These are phyloP conservation scores for Yamadazyma insecticola DNA, from an alignment of 805 yeast species.

Conservation along the genomic window DNA sequence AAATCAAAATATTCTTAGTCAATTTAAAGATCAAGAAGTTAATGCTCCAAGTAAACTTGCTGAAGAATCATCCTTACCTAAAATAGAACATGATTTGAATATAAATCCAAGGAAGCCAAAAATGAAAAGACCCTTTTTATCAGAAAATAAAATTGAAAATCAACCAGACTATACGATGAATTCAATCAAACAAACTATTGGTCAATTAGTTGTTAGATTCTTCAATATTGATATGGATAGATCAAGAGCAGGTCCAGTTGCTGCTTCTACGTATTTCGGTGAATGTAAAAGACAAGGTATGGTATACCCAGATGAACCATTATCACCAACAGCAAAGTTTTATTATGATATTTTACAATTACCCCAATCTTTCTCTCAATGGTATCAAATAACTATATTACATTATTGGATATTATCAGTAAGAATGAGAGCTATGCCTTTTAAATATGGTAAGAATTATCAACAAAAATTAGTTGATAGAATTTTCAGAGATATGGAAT, in stretches of 20 bases:
- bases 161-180: constrained; percentile 35
- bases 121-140: constrained; percentile 34
- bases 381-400: constrained; percentile 88
- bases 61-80: constrained; percentile 36
- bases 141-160: constrained; percentile 33
- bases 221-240: constrained; percentile 87
- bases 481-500: constrained; percentile 84
- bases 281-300: constrained; percentile 84
- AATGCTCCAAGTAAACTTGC: constrained; percentile 33
- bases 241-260: constrained; percentile 89
- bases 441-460: constrained; percentile 79
- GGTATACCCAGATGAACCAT: constrained; percentile 67
- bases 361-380: constrained; percentile 87
- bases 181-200: constrained; percentile 41
- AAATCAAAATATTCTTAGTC: neutral
- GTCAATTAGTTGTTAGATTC: constrained; percentile 56
- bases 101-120: constrained; percentile 32
- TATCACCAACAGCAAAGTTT: constrained; percentile 70
- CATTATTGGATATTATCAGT: constrained; percentile 93
- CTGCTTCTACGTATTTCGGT: constrained; percentile 83
- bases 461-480: constrained; percentile 90
- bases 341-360: constrained; percentile 80
- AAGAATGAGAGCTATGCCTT: constrained; percentile 95
- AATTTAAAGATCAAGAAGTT: constrained; percentile 3
- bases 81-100: constrained; percentile 29